Evolutionary conservation across 257 asterid genomes (phyloP).

Genomic region (Ehretia macrophylla): DNA sequence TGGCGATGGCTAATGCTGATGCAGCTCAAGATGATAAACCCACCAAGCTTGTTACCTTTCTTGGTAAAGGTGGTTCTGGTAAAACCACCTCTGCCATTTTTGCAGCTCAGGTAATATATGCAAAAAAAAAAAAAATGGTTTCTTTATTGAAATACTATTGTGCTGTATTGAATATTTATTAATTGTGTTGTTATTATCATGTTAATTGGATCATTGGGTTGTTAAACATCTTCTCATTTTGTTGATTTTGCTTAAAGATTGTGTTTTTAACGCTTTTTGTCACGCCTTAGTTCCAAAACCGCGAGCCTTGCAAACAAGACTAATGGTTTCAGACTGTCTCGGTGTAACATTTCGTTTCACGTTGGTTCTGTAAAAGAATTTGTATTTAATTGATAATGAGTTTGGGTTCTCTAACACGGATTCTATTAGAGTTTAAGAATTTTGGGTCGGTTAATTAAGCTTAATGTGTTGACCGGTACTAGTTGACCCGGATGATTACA

Average conservation of each 20-base stretch:
- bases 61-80: slow-evolving; percentile 98
- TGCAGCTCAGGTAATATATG: slow-evolving; percentile 82
- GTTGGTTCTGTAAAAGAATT: not conserved
- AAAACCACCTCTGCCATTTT: slow-evolving; percentile 85
- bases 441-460: no score
- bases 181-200: no score
- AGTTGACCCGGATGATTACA: no score
- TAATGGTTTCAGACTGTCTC: no score
- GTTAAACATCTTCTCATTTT: not conserved
- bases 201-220: not conserved
- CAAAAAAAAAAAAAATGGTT: not conserved
- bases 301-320: no score
- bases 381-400: not conserved
- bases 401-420: not conserved
- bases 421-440: no score
- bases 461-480: no score
- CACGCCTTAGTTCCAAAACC: no score
- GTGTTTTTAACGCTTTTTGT: no score
- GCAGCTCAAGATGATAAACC: slow-evolving; percentile 38
- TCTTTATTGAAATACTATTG: not conserved
- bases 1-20: slow-evolving; percentile 34
- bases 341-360: no score
- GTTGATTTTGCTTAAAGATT: no score
- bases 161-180: not conserved
- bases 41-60: slow-evolving; percentile 68